Percentiles rank a stretch among this genome's conserved stretches.
Evolutionary conservation across 495 filamentous ascomycete species (phyloP).

Genomic region (Hyaloscypha bicolor): DNA sequence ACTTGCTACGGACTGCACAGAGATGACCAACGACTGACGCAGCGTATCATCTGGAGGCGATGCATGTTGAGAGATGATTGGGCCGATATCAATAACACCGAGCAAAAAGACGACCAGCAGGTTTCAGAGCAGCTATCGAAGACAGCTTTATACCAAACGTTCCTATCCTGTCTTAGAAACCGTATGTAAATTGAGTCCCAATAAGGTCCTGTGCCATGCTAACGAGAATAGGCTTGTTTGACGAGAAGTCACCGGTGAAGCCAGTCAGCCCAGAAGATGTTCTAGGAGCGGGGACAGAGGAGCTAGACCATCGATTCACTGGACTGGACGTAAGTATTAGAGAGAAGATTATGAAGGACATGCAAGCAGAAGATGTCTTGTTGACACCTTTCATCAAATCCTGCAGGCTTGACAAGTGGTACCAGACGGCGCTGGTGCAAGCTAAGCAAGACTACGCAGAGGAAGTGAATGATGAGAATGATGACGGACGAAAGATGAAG

Average conservation of each 20-base stretch:
- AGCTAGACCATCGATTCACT: slow-evolving; percentile 40
- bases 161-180: slow-evolving; percentile 35
- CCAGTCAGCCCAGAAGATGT: slow-evolving; percentile 42
- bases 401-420: slow-evolving; percentile 55
- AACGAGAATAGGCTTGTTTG: slow-evolving; percentile 28
- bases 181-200: slow-evolving; percentile 31
- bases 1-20: slow-evolving; percentile 43
- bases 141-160: slow-evolving; percentile 44
- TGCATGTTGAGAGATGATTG: slow-evolving; percentile 67
- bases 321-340: slow-evolving; percentile 44
- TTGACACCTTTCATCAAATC: slow-evolving; percentile 47
- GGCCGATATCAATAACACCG: slow-evolving; percentile 50
- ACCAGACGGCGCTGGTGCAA: slow-evolving; percentile 43
- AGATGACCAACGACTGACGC: slow-evolving; percentile 42
- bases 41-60: slow-evolving; percentile 68
- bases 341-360: slow-evolving; percentile 45
- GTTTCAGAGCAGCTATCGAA: slow-evolving; percentile 35
- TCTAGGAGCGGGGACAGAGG: slow-evolving; percentile 41
- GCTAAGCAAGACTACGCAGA: slow-evolving; percentile 26
- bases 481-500: slow-evolving; percentile 21
- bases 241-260: slow-evolving; percentile 22
- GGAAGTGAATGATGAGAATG: slow-evolving; percentile 26
- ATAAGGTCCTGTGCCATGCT: background rate
- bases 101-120: slow-evolving; percentile 42
- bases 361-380: slow-evolving; percentile 45